These are phyloP conservation scores for Reutealis trisperma DNA, from an alignment of 345 rosid species.

Conservation along the genomic window DNA sequence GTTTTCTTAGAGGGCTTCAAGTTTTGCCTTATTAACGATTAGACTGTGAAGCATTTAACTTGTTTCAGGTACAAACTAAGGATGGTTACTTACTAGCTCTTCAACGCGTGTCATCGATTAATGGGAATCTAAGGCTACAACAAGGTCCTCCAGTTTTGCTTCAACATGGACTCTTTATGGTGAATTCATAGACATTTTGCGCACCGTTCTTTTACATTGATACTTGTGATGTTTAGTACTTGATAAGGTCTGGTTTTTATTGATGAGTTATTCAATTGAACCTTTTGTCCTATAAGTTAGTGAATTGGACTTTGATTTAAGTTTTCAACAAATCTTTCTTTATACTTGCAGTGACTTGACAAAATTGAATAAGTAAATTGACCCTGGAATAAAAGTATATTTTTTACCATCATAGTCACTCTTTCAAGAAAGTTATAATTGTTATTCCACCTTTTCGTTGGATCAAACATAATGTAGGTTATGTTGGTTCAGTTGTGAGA, in stretches of 20 bases:
- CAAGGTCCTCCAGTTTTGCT: slow-evolving; percentile 73
- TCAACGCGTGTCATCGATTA: slow-evolving; percentile 68
- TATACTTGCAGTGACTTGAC: too few relatives aligned
- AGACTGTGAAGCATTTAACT: too few relatives aligned
- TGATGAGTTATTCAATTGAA: background rate
- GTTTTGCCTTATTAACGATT: background rate
- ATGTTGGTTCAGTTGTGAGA: too few relatives aligned
- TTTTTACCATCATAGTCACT: too few relatives aligned
- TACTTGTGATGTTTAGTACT: background rate
- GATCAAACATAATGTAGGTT: too few relatives aligned
- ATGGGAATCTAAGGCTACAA: slow-evolving; percentile 26
- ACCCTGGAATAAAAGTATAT: too few relatives aligned
- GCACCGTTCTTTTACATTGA: background rate
- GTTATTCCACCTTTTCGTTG: too few relatives aligned
- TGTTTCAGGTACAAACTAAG: slow-evolving; percentile 61
- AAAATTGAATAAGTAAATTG: too few relatives aligned
- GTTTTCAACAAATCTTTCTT: too few relatives aligned
- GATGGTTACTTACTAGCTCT: slow-evolving; percentile 81
- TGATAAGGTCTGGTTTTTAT: background rate
- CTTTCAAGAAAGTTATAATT: too few relatives aligned
- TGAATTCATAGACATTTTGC: slow-evolving; percentile 21
- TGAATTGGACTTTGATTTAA: too few relatives aligned
- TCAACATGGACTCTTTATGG: slow-evolving; percentile 94
- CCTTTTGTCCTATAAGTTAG: background rate
- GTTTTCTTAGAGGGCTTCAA: background rate